phyloP scores from a whole-genome alignment of 192 early-diverging fungal species.

The Podila verticillata region DNA sequence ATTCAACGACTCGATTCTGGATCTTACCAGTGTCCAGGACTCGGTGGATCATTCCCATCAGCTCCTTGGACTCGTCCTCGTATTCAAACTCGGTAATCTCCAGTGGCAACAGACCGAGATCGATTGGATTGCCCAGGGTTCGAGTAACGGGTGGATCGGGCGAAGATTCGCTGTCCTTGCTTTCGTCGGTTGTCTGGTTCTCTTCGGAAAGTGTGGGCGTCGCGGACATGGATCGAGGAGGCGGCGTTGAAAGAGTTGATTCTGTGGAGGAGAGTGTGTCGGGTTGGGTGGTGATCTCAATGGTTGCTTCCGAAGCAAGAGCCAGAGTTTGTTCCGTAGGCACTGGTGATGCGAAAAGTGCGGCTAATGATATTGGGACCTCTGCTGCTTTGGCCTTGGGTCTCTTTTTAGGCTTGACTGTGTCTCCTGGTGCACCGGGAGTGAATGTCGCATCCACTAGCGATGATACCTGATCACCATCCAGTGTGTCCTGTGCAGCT shows the following conservation, averaged over 20 bases:
- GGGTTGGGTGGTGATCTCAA: too few relatives aligned
- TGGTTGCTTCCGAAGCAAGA: too few relatives aligned
- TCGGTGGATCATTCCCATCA: slow-evolving; percentile 22
- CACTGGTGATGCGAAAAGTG: too few relatives aligned
- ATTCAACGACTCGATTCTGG: slow-evolving; percentile 17
- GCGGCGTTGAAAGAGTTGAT: not conserved
- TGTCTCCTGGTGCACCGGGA: too few relatives aligned
- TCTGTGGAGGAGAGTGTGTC: not conserved
- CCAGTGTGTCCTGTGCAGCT: too few relatives aligned
- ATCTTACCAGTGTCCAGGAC: slow-evolving; percentile 31
- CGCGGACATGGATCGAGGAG: not conserved
- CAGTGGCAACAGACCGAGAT: slow-evolving; percentile 13
- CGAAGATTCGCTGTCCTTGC: not conserved
- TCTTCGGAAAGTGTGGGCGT: not conserved
- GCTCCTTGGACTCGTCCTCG: slow-evolving; percentile 27
- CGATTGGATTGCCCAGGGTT: slow-evolving; percentile 34
- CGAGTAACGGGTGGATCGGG: not conserved
- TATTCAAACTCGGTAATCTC: slow-evolving; percentile 15
- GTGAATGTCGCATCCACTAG: too few relatives aligned
- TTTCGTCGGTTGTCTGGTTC: not conserved
- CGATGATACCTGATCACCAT: too few relatives aligned
- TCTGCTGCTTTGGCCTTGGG: too few relatives aligned
- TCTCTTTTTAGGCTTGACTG: too few relatives aligned
- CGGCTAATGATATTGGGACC: too few relatives aligned
- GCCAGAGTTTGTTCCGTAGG: too few relatives aligned